Evolutionary conservation across 495 filamentous ascomycete genomes (phyloP), one percentile per base, ranked within the genome.

Genomic region (Hypoxylon trugodes): DNA sequence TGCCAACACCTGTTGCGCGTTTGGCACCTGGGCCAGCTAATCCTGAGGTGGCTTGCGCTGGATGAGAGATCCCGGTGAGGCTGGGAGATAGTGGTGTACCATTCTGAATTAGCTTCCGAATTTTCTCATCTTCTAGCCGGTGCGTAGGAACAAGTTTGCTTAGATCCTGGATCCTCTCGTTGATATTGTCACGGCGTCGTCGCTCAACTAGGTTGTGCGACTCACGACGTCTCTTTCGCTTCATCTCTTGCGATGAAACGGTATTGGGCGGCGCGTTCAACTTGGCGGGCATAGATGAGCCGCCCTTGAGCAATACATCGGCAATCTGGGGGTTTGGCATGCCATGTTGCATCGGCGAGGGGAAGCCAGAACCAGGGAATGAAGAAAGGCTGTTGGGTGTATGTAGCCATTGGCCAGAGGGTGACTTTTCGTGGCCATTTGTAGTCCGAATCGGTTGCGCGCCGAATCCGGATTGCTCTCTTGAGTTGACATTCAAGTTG

Each of bases 181-280:
- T 98, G 81, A 98, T 98, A 65, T 98, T 97, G 76, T 98, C 95
- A 38, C 95, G 86, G 41, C 95, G 89, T 26, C 95, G 88, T 46
- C 95, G 90, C 74, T 98, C 95, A 7, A 98, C 95, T 38, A 96
- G 81, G 68, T 98, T 98, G 77, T 98, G 95, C 1, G 93, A 97
- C 67, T 97, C 95, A 13, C 95, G 86, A 42, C 95, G 85, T 58
- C 93, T 83, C 67, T 93, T 89, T 59, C 90, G 86, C 82, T 98
- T 97, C 66, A 92, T 91, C 78, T 98, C 95, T 70, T 97, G 93
- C 0, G 92, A 84, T 9, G 89, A 86, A 38, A 85, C 69, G 61
- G 76, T 77, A 59, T 83, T 74, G 18, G 79, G 52, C 30, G 77
- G 64, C 9, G 65, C 58, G 40, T 79, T 80, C 13, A 85, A 67